Percentiles rank a stretch among this genome's conserved stretches.
phyloP scores from a whole-genome alignment of 148 eudicot species.

The Pouteria glomerata region DNA sequence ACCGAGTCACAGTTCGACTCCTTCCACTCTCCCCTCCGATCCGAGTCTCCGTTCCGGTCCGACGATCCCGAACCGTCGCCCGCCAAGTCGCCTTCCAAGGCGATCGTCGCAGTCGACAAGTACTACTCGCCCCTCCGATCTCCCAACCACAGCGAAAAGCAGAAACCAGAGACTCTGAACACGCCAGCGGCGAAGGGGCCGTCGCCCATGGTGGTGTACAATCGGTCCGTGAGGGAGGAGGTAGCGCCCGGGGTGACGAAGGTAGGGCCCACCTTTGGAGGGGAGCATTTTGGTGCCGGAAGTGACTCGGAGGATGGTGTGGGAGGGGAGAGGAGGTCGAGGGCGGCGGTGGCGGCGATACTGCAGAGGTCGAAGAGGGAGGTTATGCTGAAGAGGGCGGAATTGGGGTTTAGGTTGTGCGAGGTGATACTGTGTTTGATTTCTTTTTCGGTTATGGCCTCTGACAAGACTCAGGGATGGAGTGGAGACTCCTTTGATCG shows the following conservation, averaged over 20 bases:
- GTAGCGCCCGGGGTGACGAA: constrained; percentile 17
- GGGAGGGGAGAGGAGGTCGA: constrained; percentile 30
- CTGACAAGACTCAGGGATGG: constrained; percentile 89
- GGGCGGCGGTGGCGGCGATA: constrained; percentile 27
- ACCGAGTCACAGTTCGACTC: constrained; percentile 43
- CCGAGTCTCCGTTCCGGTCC: constrained; percentile 41
- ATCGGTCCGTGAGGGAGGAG: constrained; percentile 35
- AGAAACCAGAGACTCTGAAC: neutral
- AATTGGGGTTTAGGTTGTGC: constrained; percentile 58
- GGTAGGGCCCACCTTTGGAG: constrained; percentile 21
- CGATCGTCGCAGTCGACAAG: constrained; percentile 30
- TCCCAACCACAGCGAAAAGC: constrained; percentile 1
- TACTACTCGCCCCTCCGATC: constrained; percentile 37
- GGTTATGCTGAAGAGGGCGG: constrained; percentile 38
- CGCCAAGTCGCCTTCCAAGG: constrained; percentile 9
- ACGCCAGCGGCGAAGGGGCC: constrained; percentile 5
- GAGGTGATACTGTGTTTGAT: constrained; percentile 61
- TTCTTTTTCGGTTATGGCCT: constrained; percentile 77
- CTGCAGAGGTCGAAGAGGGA: constrained; percentile 35
- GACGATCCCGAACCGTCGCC: constrained; percentile 30
- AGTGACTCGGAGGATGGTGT: constrained; percentile 25
- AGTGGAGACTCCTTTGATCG: constrained; percentile 92
- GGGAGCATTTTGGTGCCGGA: constrained; percentile 12
- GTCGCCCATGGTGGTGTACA: constrained; percentile 21
- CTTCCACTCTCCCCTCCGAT: constrained; percentile 60